These are phyloP conservation scores for Podospora pseudocomata DNA, from an alignment of 495 filamentous ascomycete genomes.

Conservation along the genomic window DNA sequence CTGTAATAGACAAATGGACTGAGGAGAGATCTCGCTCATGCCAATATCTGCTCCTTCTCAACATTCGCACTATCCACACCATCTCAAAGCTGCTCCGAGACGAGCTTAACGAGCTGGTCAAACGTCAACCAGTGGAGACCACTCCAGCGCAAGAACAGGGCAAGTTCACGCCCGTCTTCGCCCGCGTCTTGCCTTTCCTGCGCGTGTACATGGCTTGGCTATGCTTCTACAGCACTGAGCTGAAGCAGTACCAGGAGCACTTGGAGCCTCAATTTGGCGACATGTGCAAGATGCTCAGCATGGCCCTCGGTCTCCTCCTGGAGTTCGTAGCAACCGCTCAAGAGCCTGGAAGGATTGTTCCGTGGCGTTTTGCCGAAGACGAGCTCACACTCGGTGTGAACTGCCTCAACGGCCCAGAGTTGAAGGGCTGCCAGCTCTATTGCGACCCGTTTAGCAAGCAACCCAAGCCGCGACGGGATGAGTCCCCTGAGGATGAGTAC, in stretches of 20 bases:
- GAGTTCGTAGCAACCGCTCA: conserved; percentile 29
- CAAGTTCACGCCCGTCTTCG: conserved; percentile 30
- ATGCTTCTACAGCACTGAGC: conserved; percentile 35
- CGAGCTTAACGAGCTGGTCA: conserved; percentile 24
- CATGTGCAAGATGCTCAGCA: conserved; percentile 37
- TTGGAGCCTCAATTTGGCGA: conserved; percentile 42
- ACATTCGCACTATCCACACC: conserved; percentile 74
- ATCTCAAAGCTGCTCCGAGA: conserved; percentile 65
- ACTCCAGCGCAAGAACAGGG: conserved; percentile 7
- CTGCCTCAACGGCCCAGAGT: conserved; percentile 34
- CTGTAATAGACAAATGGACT: conserved; percentile 33
- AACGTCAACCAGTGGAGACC: conserved; percentile 11
- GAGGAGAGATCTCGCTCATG: conserved; percentile 51
- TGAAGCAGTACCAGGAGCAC: conserved; percentile 36
- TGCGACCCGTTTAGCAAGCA: conserved; percentile 23
- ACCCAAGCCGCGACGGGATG: conserved; percentile 30
- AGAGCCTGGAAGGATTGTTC: conserved; percentile 30
- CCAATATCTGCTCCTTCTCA: conserved; percentile 73
- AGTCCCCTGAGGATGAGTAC: conserved; percentile 10
- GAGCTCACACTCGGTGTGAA: conserved; percentile 40
- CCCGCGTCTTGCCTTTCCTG: conserved; percentile 33
- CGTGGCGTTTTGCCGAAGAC: conserved; percentile 39
- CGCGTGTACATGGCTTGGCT: conserved; percentile 47
- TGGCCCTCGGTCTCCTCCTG: conserved; percentile 34
- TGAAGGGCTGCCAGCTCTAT: conserved; percentile 33